Conservation (phyloP, 495 filamentous ascomycete species). For the Penicillium turbatum region DNA sequence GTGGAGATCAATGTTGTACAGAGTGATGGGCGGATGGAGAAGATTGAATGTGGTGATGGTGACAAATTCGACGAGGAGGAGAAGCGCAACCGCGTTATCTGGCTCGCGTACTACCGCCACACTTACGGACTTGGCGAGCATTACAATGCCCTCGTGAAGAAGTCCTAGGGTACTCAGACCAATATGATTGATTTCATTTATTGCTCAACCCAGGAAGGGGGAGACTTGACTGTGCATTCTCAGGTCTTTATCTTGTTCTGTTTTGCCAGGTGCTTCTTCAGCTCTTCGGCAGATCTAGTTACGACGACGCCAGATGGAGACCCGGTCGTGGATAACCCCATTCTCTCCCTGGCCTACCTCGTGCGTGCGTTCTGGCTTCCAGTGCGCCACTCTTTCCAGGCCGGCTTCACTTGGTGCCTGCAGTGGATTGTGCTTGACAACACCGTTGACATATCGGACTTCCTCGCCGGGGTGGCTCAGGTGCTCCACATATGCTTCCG, state of each 20-base stretch:
- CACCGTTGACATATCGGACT: constrained; percentile 55
- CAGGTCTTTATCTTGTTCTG: constrained; percentile 4
- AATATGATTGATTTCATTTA: constrained; percentile 5
- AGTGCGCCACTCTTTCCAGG: constrained; percentile 58
- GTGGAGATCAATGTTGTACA: constrained; percentile 85
- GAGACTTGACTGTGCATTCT: not conserved
- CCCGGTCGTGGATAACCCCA: constrained; percentile 33
- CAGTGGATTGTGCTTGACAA: constrained; percentile 44
- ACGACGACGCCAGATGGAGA: constrained; percentile 37
- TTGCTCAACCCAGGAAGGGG: not conserved
- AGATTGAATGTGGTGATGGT: constrained; percentile 53
- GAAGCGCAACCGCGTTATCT: constrained; percentile 50
- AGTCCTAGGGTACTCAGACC: constrained; percentile 10
- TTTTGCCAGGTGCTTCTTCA: not conserved
- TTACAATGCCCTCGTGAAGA: constrained; percentile 75
- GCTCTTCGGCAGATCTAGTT: constrained; percentile 16
- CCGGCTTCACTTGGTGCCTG: constrained; percentile 37
- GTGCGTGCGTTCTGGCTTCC: constrained; percentile 67
- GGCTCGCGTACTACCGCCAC: constrained; percentile 94
- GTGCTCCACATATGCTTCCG: constrained; percentile 62
- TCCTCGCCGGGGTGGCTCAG: constrained; percentile 61
- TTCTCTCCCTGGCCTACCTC: constrained; percentile 36
- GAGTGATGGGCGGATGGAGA: constrained; percentile 70
- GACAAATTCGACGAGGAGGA: constrained; percentile 45
- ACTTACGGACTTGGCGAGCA: constrained; percentile 92